Evolutionary conservation across 108 stramenopile genomes (phyloP).

Genomic region (Pseudonitzschia multistriata): DNA sequence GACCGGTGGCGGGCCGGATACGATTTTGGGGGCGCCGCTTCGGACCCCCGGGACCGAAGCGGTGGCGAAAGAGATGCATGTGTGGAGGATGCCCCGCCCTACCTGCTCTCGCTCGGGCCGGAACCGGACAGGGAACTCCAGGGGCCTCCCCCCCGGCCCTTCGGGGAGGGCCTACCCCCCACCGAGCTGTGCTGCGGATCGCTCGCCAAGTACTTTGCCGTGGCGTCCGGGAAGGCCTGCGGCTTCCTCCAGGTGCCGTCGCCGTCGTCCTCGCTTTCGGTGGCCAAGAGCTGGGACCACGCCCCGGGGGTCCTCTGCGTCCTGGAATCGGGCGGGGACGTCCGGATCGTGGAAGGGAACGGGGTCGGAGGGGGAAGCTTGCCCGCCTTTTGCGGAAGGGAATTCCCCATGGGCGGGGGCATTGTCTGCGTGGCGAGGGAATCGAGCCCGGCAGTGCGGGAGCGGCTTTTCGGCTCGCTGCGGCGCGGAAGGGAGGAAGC

Average conservation of each 20-base stretch:
- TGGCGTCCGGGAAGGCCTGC: conserved; percentile 17
- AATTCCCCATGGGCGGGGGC: neutral
- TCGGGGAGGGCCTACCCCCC: neutral
- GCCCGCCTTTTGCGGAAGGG: neutral
- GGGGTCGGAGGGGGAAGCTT: neutral
- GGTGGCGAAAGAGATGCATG: too few relatives aligned
- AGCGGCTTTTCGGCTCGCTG: neutral
- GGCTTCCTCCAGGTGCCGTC: conserved; percentile 8
- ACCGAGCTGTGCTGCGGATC: conserved; percentile 15
- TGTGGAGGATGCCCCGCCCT: too few relatives aligned
- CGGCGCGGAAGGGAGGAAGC: too few relatives aligned
- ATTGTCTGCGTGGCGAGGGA: neutral
- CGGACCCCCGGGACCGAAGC: too few relatives aligned
- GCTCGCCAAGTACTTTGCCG: conserved; percentile 20
- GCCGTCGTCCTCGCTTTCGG: neutral
- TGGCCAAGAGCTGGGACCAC: conserved; percentile 21
- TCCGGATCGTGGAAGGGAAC: neutral
- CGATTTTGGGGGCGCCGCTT: too few relatives aligned
- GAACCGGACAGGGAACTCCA: neutral
- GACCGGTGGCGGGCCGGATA: neutral
- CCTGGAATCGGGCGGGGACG: conserved; percentile 19
- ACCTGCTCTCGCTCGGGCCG: conserved; percentile 13
- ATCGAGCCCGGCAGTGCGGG: neutral
- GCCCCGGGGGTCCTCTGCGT: conserved; percentile 19
- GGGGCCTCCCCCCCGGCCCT: conserved; percentile 4